These are phyloP conservation scores for Plantago major DNA, from an alignment of 257 asterid species.

Conservation along the genomic window DNA sequence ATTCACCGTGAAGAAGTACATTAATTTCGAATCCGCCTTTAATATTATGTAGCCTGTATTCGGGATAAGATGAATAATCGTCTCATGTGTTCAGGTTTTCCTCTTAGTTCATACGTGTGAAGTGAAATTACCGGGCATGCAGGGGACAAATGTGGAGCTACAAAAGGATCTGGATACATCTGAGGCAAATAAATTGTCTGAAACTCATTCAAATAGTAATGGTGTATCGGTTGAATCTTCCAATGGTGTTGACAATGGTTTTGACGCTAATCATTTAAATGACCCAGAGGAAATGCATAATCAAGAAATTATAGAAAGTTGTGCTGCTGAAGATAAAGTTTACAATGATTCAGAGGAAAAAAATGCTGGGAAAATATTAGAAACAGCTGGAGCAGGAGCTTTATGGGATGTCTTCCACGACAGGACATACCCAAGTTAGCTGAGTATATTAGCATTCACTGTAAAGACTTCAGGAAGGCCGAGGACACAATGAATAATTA, in stretches of 20 bases:
- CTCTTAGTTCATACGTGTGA: constrained; percentile 67
- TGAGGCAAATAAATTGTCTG: constrained; percentile 36
- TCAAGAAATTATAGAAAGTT: constrained; percentile 34
- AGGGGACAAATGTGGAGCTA: constrained; percentile 32
- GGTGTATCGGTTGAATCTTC: constrained; percentile 36
- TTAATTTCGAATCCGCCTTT: background rate
- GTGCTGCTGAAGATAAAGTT: constrained; percentile 29
- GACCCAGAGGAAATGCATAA: constrained; percentile 31
- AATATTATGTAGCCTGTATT: background rate
- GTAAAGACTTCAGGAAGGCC: constrained; percentile 42
- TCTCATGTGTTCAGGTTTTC: constrained; percentile 57
- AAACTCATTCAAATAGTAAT: constrained; percentile 18
- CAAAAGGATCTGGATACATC: constrained; percentile 35
- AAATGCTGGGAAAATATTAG: constrained; percentile 25
- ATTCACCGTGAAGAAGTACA: too few species aligned
- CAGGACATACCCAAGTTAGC: constrained; percentile 73
- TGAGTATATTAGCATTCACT: constrained; percentile 54
- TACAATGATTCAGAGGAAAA: constrained; percentile 29
- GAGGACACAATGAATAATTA: constrained; percentile 29
- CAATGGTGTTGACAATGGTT: constrained; percentile 39
- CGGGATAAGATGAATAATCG: constrained; percentile 18
- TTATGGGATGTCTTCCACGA: constrained; percentile 84
- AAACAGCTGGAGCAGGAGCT: constrained; percentile 60
- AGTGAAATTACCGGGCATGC: constrained; percentile 41
- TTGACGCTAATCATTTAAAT: constrained; percentile 31